A percentile compares a stretch with the other conserved stretches of the same genome.
Evolutionary conservation across 371 early-diverging fungal species (phyloP).

Genomic region (Circinella minor): DNA sequence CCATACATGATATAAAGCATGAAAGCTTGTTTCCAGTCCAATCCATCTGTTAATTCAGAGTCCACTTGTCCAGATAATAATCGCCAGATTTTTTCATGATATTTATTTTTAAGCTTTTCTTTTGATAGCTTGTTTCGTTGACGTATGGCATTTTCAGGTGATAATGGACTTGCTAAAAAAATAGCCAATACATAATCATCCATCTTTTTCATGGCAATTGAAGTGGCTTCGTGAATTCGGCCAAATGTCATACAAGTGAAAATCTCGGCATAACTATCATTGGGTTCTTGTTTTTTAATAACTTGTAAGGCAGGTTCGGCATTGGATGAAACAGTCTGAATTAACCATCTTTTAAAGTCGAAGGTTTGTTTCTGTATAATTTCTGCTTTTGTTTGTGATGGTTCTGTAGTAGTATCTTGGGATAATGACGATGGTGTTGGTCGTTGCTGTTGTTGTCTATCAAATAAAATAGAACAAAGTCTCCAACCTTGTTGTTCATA

Average conservation of each 20-base stretch:
- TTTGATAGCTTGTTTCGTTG: background rate
- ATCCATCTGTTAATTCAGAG: background rate
- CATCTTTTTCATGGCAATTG: background rate
- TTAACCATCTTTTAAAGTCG: background rate
- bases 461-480: background rate
- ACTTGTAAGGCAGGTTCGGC: background rate
- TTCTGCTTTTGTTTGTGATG: too few species aligned
- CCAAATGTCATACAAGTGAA: slow-evolving; percentile 1
- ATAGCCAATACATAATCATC: background rate
- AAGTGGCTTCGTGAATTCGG: background rate
- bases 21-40: slow-evolving; percentile 1
- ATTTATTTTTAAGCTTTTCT: background rate
- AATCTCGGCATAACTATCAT: background rate
- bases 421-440: too few species aligned
- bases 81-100: background rate
- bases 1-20: slow-evolving; percentile 5
- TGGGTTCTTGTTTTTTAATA: background rate
- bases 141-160: background rate
- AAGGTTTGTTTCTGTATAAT: background rate
- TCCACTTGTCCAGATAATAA: background rate
- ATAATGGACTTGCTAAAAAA: background rate
- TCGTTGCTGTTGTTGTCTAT: background rate
- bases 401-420: too few species aligned
- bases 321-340: background rate
- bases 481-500: slow-evolving; percentile 8